A percentile compares a stretch with the other conserved stretches of the same genome.
These are phyloP conservation scores for Myxozyma vanderwaltii DNA, from an alignment of 805 yeast species.

Conservation along the genomic window DNA sequence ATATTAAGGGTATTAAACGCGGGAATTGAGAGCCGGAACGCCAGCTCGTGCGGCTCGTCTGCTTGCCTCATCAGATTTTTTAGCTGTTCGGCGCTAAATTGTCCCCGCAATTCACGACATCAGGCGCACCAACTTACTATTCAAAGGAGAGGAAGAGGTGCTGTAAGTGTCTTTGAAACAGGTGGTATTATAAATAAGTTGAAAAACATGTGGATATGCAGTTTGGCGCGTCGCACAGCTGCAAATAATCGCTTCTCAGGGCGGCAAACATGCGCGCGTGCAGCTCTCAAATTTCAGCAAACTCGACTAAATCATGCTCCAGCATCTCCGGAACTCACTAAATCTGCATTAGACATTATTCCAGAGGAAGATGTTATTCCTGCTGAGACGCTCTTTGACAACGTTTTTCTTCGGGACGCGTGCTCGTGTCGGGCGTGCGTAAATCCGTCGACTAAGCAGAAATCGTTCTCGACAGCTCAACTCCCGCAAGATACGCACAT, in stretches of 20 bases:
- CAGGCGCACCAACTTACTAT: not conserved
- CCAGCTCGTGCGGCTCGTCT: slow-evolving; percentile 7
- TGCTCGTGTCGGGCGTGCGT: slow-evolving; percentile 54
- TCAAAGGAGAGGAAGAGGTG: not conserved
- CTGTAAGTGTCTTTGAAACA: not conserved
- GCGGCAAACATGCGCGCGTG: not conserved
- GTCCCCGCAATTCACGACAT: not conserved
- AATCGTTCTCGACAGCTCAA: slow-evolving; percentile 45
- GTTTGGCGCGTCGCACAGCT: not conserved
- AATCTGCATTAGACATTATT: not conserved
- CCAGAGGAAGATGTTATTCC: slow-evolving; percentile 7
- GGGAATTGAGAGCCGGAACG: not conserved
- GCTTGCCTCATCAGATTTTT: not conserved
- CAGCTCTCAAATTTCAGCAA: not conserved
- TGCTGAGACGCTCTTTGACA: slow-evolving; percentile 5
- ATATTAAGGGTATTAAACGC: too few species aligned
- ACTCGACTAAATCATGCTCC: not conserved
- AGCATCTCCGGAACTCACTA: not conserved
- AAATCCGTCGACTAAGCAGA: slow-evolving; percentile 61
- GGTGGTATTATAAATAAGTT: not conserved
- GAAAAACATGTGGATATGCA: not conserved
- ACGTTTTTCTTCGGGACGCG: slow-evolving; percentile 63
- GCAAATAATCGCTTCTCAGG: not conserved
- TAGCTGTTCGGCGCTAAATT: not conserved
- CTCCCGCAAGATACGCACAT: slow-evolving; percentile 43